These are phyloP conservation scores for Kurtzmaniella fragi DNA, from an alignment of 805 yeast genomes.

Conservation along the genomic window DNA sequence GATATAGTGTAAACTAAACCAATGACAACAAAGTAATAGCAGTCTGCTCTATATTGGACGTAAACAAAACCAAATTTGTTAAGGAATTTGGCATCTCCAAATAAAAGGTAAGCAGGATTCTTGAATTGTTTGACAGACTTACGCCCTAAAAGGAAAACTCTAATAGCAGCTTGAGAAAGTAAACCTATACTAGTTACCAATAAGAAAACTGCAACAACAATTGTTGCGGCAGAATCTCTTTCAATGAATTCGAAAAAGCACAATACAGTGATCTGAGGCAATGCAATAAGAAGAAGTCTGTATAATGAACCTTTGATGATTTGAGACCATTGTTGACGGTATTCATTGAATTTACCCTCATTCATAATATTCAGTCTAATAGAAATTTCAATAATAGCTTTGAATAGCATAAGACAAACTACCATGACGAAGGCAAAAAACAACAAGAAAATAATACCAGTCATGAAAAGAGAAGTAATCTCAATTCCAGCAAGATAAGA, in stretches of 20 bases:
- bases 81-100: conserved; percentile 74
- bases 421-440: conserved; percentile 65
- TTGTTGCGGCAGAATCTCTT: conserved; percentile 76
- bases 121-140: conserved; percentile 67
- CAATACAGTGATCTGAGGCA: conserved; percentile 79
- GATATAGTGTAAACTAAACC: conserved; percentile 60
- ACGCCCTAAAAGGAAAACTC: conserved; percentile 72
- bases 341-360: conserved; percentile 65
- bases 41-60: conserved; percentile 83
- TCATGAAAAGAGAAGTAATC: conserved; percentile 77
- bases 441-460: conserved; percentile 78
- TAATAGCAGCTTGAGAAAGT: conserved; percentile 64
- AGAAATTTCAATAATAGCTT: conserved; percentile 60
- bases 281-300: conserved; percentile 76
- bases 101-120: conserved; percentile 88
- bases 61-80: conserved; percentile 90
- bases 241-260: conserved; percentile 87
- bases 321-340: conserved; percentile 77
- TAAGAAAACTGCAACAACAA: conserved; percentile 73
- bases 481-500: conserved; percentile 82
- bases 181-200: conserved; percentile 54
- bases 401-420: conserved; percentile 55
- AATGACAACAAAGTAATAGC: conserved; percentile 76
- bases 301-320: conserved; percentile 85
- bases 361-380: conserved; percentile 55